Evolutionary conservation across 1,284 basidiomycete species (phyloP).

Genomic region (Moesziomyces aphidis): DNA sequence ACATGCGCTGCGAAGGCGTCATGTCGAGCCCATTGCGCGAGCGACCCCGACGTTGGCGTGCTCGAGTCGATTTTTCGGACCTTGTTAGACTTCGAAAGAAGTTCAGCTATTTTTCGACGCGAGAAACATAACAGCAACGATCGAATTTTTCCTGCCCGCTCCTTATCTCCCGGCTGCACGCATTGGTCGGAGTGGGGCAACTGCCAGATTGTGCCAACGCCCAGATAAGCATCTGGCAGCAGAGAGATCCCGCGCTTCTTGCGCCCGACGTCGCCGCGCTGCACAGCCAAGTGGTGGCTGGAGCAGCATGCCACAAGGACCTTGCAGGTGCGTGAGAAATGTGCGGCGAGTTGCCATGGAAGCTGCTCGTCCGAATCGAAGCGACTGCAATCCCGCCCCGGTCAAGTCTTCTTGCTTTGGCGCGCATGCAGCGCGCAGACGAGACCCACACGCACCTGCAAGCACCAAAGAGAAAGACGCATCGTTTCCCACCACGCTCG

Average conservation of each 20-base stretch:
- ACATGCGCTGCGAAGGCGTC: not conserved
- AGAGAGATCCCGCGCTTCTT: not conserved
- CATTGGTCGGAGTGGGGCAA: not conserved
- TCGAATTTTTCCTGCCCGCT: too few relatives aligned
- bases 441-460: too few relatives aligned
- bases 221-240: not conserved
- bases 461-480: not conserved
- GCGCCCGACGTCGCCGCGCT: too few relatives aligned
- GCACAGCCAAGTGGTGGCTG: not conserved
- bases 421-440: too few relatives aligned
- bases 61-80: not conserved
- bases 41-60: not conserved
- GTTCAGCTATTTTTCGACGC: not conserved
- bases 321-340: not conserved
- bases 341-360: not conserved
- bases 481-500: not conserved
- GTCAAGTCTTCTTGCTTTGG: too few relatives aligned
- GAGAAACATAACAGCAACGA: too few relatives aligned
- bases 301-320: not conserved
- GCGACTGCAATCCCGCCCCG: not conserved
- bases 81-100: not conserved
- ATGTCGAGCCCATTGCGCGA: not conserved
- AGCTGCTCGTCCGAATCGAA: not conserved
- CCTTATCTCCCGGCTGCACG: not conserved
- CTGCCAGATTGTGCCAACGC: not conserved